These are phyloP conservation scores for Aspergillus heteromorphus DNA, from an alignment of 495 filamentous ascomycete genomes.

Conservation along the genomic window DNA sequence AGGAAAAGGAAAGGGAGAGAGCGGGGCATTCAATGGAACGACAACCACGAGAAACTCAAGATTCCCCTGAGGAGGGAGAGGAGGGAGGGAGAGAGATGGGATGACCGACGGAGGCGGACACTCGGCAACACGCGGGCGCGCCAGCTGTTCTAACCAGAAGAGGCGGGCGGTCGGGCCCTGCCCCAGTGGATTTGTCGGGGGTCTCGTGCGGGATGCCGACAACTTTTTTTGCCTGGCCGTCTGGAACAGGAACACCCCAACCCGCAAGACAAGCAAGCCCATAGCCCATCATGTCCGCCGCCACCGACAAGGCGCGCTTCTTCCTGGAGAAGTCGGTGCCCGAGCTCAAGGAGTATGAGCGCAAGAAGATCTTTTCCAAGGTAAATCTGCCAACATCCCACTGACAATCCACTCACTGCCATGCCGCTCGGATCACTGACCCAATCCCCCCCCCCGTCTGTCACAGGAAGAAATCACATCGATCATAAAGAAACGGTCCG, in stretches of 20 bases:
- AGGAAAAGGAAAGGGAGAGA: slow-evolving; percentile 19
- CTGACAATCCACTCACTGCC: neutral
- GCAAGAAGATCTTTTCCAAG: slow-evolving; percentile 81
- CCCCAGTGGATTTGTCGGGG: neutral
- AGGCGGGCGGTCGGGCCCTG: slow-evolving; percentile 13
- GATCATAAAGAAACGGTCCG: slow-evolving; percentile 82
- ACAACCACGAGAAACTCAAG: slow-evolving; percentile 15
- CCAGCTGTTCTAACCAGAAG: slow-evolving; percentile 12
- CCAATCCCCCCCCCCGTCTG: too few relatives aligned
- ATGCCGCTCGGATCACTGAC: too few relatives aligned
- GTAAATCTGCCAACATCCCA: slow-evolving; percentile 30
- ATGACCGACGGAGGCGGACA: slow-evolving; percentile 8
- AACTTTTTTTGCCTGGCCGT: slow-evolving; percentile 27
- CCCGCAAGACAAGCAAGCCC: neutral
- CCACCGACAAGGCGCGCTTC: slow-evolving; percentile 90
- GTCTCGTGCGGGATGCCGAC: slow-evolving; percentile 34
- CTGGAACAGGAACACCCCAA: too few relatives aligned
- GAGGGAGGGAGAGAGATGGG: neutral
- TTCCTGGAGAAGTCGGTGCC: slow-evolving; percentile 87
- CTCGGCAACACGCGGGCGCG: slow-evolving; percentile 19
- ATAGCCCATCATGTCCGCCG: slow-evolving; percentile 61
- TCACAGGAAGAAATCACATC: slow-evolving; percentile 75
- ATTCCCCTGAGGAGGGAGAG: slow-evolving; percentile 33
- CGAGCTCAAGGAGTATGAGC: slow-evolving; percentile 81
- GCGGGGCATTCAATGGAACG: slow-evolving; percentile 12